Evolutionary conservation across 805 yeast genomes (phyloP), one percentile per base, ranked within the genome.

Genomic region (Cyberlindnera galapagoensis): DNA sequence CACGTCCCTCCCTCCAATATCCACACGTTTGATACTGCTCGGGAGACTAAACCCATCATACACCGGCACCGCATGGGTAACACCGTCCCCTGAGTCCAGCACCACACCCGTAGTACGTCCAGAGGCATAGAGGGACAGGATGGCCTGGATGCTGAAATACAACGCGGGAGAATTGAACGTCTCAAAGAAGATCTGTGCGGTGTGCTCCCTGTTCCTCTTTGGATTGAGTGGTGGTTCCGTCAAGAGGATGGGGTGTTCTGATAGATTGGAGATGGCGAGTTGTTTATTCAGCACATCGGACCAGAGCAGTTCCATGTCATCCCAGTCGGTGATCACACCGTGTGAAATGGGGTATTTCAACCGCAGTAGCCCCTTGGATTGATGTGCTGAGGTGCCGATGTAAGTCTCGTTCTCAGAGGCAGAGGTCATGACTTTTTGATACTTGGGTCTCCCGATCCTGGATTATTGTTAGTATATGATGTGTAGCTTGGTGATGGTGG

Each of bases 201-300:
- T 87, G 28, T 71, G 70, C 54, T 87, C 95, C 52, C 97, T 71
- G 59, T 90, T 87, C 49, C 74, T 77, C 52, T 75, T 62, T 13
- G 95, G 90, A 46, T 85, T 85, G 38, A 86, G 58, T 7, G 96
- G 95, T 2, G 95, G 88, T 51, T 88, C 97, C 0, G 97, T 88
- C 17, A 88, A 63, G 29, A 88, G 62, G 9, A 88, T 61, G 1
- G 97, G 96, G 58, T 90, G 97, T 26, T 86, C 94, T 45, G 83
- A 90, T 6, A 77, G 56, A 24, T 63, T 59, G 11, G 77, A 66
- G 9, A 23, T 12, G 39, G 69, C 68, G 31, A 82, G 59, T 24
- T 73, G 80, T 17, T 72, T 69, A 9, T 65, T 55, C 40, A 81
- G 74, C 1, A 82, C 67, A 44, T 76, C 70, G 31, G 71, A 66